Percentiles rank a stretch among this genome's conserved stretches.
These are phyloP conservation scores for Globisporangium carolinianum DNA, from an alignment of 352 stramenopile genomes.

Conservation along the genomic window DNA sequence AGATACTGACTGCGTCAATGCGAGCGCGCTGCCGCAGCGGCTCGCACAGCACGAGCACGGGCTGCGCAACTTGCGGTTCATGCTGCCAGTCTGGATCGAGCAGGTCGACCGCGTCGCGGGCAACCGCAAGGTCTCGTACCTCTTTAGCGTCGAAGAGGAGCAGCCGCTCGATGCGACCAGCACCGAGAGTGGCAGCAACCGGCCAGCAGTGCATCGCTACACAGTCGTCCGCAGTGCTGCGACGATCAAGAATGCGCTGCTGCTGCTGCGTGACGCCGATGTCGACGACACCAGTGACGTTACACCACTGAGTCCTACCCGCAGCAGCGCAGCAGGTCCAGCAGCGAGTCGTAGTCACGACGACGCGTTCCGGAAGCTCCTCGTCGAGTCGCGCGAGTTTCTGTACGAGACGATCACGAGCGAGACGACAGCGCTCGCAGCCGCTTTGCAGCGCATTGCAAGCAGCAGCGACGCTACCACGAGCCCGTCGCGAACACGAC, in stretches of 20 bases:
- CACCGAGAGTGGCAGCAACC: background rate
- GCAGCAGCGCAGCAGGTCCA: constrained; percentile 24
- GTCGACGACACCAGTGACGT: constrained; percentile 8
- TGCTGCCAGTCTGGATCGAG: constrained; percentile 65
- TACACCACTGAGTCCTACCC: constrained; percentile 11
- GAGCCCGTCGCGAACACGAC: background rate
- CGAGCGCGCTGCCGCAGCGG: constrained; percentile 8
- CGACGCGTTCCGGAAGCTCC: constrained; percentile 34
- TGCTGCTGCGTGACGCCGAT: constrained; percentile 27
- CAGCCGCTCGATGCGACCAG: background rate
- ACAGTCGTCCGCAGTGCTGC: constrained; percentile 47
- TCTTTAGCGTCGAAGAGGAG: constrained; percentile 46
- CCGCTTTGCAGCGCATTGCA: constrained; percentile 34
- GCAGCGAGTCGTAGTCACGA: constrained; percentile 20
- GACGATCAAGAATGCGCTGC: constrained; percentile 54
- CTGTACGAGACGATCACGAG: constrained; percentile 57
- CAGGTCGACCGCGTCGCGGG: constrained; percentile 47
- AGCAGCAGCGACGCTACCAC: background rate
- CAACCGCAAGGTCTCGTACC: constrained; percentile 60
- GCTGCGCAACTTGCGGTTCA: constrained; percentile 39
- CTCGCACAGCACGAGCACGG: constrained; percentile 19
- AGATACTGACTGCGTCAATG: too few species aligned
- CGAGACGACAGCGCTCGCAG: constrained; percentile 42
- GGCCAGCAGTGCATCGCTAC: constrained; percentile 2
- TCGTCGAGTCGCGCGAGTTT: constrained; percentile 57